phyloP scores from a whole-genome alignment of 2,329 filamentous ascomycete species.

The Scedosporium aurantiacum region DNA sequence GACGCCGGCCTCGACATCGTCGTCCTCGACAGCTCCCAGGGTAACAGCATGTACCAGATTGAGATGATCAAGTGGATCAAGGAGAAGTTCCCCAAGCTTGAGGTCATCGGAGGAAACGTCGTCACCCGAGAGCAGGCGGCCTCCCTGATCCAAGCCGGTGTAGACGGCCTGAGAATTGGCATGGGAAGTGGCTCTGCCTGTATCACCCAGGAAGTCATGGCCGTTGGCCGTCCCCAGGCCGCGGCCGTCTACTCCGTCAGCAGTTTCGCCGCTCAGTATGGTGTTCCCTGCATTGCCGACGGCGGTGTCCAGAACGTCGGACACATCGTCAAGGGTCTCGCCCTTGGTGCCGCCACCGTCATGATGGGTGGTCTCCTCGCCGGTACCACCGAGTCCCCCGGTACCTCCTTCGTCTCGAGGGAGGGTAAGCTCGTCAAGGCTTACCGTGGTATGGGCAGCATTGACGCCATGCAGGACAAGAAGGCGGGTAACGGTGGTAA shows the following conservation, averaged over 20 bases:
- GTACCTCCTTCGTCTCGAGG: slow-evolving; percentile 89
- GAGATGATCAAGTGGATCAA: slow-evolving; percentile 98
- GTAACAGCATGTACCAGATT: slow-evolving; percentile 97
- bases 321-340: slow-evolving; percentile 96
- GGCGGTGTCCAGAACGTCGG: slow-evolving; percentile 97
- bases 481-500: slow-evolving; percentile 70
- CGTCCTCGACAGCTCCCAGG: slow-evolving; percentile 90
- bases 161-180: slow-evolving; percentile 92
- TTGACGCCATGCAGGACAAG: slow-evolving; percentile 99
- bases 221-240: slow-evolving; percentile 90
- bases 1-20: slow-evolving; percentile 94
- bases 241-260: slow-evolving; percentile 85
- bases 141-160: slow-evolving; percentile 80
- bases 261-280: slow-evolving; percentile 81
- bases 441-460: slow-evolving; percentile 97
- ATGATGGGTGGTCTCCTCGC: slow-evolving; percentile 99
- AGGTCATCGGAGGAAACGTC: slow-evolving; percentile 97
- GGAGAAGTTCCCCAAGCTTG: slow-evolving; percentile 68
- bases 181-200: slow-evolving; percentile 98
- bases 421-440: slow-evolving; percentile 98
- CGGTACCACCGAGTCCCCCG: slow-evolving; percentile 93
- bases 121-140: slow-evolving; percentile 96
- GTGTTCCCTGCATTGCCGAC: slow-evolving; percentile 95
- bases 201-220: slow-evolving; percentile 99
- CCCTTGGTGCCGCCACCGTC: slow-evolving; percentile 85